Evolutionary conservation across 2,329 filamentous ascomycete genomes (phyloP), one percentile per base, ranked within the genome.

Genomic region (Coniochaeta sp.): DNA sequence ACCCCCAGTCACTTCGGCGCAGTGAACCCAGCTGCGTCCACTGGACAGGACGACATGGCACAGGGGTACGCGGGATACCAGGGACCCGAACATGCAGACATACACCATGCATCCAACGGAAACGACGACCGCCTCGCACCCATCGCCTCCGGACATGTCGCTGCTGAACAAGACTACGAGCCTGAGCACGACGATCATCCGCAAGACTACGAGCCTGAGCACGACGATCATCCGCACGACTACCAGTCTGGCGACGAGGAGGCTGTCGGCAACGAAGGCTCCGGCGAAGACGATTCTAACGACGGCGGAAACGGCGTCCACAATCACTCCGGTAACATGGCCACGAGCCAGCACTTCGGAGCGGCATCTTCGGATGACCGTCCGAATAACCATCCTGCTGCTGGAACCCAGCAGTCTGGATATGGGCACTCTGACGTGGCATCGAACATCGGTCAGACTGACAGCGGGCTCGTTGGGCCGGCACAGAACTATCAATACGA

Each of bases 21-120:
- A n/a, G n/a, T n/a, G n/a, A n/a, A n/a, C n/a, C n/a, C n/a, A n/a
- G 42, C 63, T 71, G 33, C 66, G 68, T 5, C 59, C 63, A 4
- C 58, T 69, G 16, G 71, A 75, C 49, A 62, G 66, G 18, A 71
- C 65, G 52, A 55, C n/a, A n/a, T n/a, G n/a, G n/a, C n/a, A n/a
- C n/a, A n/a, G n/a, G n/a, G n/a, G n/a, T n/a, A n/a, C n/a, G n/a
- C 20, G 12, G 32, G 32, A 35, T 4, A 35, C n/a, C 6, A 14
- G 20, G 14, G 20, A 16, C n/a, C 20, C 31, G 32, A 16, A 35
- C 4, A 35, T 12, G 10, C 32, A 35, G 14, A 35, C 6, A 16
- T 16, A 14, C n/a, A 35, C 6, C 32, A 35, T 16, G 9, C 32
- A 35, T 14, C 5, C 32, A 35, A 35, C n/a, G 32, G 32, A 5